These are phyloP conservation scores for Syncephalastrum racemosum DNA, from an alignment of 371 early-diverging fungal genomes.

Conservation along the genomic window DNA sequence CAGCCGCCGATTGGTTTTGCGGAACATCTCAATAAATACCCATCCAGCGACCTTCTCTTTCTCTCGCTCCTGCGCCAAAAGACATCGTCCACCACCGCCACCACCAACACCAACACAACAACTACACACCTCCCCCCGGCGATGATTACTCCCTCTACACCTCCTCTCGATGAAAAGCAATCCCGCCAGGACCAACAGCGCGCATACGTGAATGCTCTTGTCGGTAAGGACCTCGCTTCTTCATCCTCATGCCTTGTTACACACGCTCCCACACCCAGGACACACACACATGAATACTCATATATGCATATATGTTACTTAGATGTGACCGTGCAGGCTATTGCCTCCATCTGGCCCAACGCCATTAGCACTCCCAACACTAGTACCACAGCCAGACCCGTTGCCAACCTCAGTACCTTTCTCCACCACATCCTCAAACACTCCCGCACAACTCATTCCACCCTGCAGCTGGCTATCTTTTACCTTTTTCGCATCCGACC, in stretches of 20 bases:
- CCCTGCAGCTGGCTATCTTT: slow-evolving; percentile 75
- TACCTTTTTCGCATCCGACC: slow-evolving; percentile 66
- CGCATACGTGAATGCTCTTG: slow-evolving; percentile 44
- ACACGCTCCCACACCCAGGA: slow-evolving; percentile 1
- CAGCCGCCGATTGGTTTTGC: slow-evolving; percentile 14
- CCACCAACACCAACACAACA: too few relatives aligned
- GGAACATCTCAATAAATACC: slow-evolving; percentile 29
- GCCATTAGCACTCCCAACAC: slow-evolving; percentile 30
- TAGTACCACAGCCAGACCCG: slow-evolving; percentile 42
- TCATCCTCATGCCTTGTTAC: neutral
- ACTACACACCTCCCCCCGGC: slow-evolving; percentile 1
- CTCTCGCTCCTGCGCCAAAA: slow-evolving; percentile 22
- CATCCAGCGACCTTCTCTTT: slow-evolving; percentile 12
- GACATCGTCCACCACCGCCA: slow-evolving; percentile 19
- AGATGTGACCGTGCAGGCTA: slow-evolving; percentile 54
- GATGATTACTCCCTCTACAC: too few relatives aligned
- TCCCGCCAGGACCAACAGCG: slow-evolving; percentile 26
- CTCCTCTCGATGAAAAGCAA: slow-evolving; percentile 8
- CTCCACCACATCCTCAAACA: slow-evolving; percentile 77
- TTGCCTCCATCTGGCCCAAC: slow-evolving; percentile 60
- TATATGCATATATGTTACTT: neutral
- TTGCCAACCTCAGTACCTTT: slow-evolving; percentile 67
- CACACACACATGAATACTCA: slow-evolving; percentile 8
- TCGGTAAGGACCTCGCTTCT: slow-evolving; percentile 29
- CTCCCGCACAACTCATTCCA: slow-evolving; percentile 77